Conservation (phyloP, 805 yeast genomes). For the Nakazawaea wyomingensis region DNA sequence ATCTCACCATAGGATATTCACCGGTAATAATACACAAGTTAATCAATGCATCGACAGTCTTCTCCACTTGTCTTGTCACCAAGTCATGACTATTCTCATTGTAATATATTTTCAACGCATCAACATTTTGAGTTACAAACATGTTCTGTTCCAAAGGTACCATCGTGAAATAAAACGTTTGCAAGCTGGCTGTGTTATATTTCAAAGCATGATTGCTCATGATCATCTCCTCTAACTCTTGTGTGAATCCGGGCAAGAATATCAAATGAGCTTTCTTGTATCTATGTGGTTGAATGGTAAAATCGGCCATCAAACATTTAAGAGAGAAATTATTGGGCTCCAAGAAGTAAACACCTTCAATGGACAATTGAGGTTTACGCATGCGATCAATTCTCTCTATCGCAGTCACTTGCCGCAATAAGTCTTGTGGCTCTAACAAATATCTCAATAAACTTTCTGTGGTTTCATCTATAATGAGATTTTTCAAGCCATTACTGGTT, state of each 20-base stretch:
- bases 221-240: conserved; percentile 11
- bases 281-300: conserved; percentile 54
- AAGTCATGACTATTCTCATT: conserved; percentile 58
- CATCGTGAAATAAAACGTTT: conserved; percentile 39
- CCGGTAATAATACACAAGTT: conserved; percentile 74
- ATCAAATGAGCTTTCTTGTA: conserved; percentile 72
- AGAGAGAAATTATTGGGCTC: conserved; percentile 65
- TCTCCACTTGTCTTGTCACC: conserved; percentile 51
- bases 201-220: conserved; percentile 19
- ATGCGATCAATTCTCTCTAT: conserved; percentile 58
- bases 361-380: conserved; percentile 55
- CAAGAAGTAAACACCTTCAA: conserved; percentile 77
- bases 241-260: conserved; percentile 56
- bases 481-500: conserved; percentile 40
- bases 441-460: conserved; percentile 43
- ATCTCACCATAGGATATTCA: conserved; percentile 84
- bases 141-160: conserved; percentile 66
- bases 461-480: conserved; percentile 52
- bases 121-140: conserved; percentile 57
- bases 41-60: conserved; percentile 61
- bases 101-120: conserved; percentile 69
- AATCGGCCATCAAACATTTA: conserved; percentile 77
- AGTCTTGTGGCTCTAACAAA: conserved; percentile 42
- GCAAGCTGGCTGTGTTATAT: conserved; percentile 15
- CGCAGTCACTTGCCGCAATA: conserved; percentile 54